Evolutionary conservation across 2,329 filamentous ascomycete genomes (phyloP).

Genomic region (Conoideocrella luteorostrata): DNA sequence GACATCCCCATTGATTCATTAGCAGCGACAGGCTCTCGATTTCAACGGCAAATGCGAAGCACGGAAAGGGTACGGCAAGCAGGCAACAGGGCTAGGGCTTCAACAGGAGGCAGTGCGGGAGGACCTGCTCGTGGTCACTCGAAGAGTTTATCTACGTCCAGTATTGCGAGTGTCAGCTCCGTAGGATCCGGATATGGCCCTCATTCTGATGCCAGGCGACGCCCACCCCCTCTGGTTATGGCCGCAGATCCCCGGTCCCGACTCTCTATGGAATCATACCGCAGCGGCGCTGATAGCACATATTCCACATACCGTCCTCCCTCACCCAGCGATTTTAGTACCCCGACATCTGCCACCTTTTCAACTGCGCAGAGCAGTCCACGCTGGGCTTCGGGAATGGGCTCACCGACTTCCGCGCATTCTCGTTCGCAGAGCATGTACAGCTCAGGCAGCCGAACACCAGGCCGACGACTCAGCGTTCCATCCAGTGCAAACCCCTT

Average conservation of each 20-base stretch:
- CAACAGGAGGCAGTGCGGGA: slow-evolving; percentile 67
- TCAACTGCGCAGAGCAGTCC: slow-evolving; percentile 73
- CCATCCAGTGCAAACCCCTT: slow-evolving; percentile 72
- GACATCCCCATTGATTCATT: slow-evolving; percentile 92
- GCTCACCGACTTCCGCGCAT: slow-evolving; percentile 66
- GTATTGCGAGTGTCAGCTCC: slow-evolving; percentile 70
- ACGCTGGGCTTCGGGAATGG: slow-evolving; percentile 59
- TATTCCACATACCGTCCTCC: slow-evolving; percentile 58
- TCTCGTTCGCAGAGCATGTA: slow-evolving; percentile 70
- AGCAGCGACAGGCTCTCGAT: slow-evolving; percentile 84
- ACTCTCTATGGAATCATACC: slow-evolving; percentile 62
- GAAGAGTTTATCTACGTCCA: slow-evolving; percentile 80
- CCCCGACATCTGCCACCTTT: slow-evolving; percentile 77
- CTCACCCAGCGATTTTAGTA: slow-evolving; percentile 70
- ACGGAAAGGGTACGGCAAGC: slow-evolving; percentile 72
- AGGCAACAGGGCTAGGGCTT: slow-evolving; percentile 65
- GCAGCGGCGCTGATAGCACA: slow-evolving; percentile 55
- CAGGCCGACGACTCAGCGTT: slow-evolving; percentile 72
- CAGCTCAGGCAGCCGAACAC: slow-evolving; percentile 53
- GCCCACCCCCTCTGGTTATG: slow-evolving; percentile 80
- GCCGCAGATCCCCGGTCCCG: slow-evolving; percentile 63
- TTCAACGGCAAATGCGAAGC: slow-evolving; percentile 81
- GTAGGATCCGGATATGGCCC: slow-evolving; percentile 58
- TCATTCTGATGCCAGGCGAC: slow-evolving; percentile 60
- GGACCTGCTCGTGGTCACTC: slow-evolving; percentile 72